These are phyloP conservation scores for Sclerotinia trifoliorum DNA, from an alignment of 2,329 filamentous ascomycete genomes.

Conservation along the genomic window DNA sequence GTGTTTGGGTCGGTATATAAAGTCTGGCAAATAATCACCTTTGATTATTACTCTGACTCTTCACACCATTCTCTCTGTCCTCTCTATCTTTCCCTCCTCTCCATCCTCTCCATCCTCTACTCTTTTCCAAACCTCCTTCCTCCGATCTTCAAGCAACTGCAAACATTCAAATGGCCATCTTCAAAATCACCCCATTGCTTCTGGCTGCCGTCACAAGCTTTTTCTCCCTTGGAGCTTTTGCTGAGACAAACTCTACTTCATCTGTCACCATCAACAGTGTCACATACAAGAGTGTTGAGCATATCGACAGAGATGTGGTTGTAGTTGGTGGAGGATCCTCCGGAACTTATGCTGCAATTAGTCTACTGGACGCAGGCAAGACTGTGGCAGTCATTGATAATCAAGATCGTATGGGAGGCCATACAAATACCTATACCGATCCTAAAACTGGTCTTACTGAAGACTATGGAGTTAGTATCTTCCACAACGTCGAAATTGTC, in stretches of 20 bases:
- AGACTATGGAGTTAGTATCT: constrained; percentile 42
- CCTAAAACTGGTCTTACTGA: constrained; percentile 39
- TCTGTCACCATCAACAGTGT: constrained; percentile 1
- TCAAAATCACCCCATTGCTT: neutral
- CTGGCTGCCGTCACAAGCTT: neutral
- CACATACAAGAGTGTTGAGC: neutral
- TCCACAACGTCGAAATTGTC: constrained; percentile 22
- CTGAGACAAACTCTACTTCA: neutral
- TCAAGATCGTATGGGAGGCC: constrained; percentile 37
- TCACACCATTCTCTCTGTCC: neutral
- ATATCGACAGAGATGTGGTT: constrained; percentile 35
- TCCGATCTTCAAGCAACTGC: too few species aligned
- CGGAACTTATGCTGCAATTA: constrained; percentile 42
- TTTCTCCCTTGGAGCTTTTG: neutral
- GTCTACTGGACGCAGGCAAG: constrained; percentile 38
- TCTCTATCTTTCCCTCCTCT: neutral
- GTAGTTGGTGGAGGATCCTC: constrained; percentile 43
- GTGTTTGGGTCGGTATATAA: neutral
- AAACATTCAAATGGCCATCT: neutral
- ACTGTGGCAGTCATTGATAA: constrained; percentile 42
- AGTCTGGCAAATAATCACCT: neutral
- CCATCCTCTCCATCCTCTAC: neutral
- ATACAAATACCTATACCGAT: constrained; percentile 37
- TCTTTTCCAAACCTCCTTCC: neutral
- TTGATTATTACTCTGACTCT: neutral